Base-by-base conservation (phyloP, 192 early-diverging fungal species). In the Lunasporangiospora selenospora region DNA sequence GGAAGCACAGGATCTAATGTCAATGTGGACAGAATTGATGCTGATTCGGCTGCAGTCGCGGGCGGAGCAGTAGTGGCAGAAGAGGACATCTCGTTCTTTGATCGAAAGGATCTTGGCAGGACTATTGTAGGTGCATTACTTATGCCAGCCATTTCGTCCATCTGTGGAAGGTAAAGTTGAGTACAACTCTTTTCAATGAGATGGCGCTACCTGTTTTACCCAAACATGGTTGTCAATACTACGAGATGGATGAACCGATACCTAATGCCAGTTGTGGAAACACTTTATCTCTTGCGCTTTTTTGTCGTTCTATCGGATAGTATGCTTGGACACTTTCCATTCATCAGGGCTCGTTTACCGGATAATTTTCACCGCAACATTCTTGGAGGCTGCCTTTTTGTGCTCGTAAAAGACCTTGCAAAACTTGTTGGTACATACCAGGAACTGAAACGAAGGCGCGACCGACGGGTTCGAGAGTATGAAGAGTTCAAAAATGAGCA, bases 61-160 rank as follows among this genome's bases (percentile, higher is more conserved):
- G 38, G 24, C 29, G 50, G 44, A 36, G 49, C 54, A 57, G 75
- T 78, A 58, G 85, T 86, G 24, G 49, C 54, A 57, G 75, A 79
- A 58, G 85, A 87, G 24, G 78, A 84, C 3, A 76, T 85, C 5
- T 80, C 86, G 43, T 79, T 85, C 11, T 67, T 84, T 34, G 85
- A 84, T 39, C 70, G 82, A 15, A 70, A 75, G 16, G 77, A 81
- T 53, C 45, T 88, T 19, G 83, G 85, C 21, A 75, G 84, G 12
- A 87, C 80, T 2, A 84, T 88, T 34, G 81, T 89, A 9, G 85
- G 88, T 42, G 85, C 88, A 18, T 62, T 91, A 18, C 58, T 87
- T 33, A 81, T 88, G 58, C 89, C 89, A n/a, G 81, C 78, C 15
- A 84, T 88, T 23, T 87, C 85, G n/a, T 83, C 85, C 1, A 61